Evolutionary conservation across 768 basidiomycete species (phyloP).

Genomic region (Cystobasidium ongulense): DNA sequence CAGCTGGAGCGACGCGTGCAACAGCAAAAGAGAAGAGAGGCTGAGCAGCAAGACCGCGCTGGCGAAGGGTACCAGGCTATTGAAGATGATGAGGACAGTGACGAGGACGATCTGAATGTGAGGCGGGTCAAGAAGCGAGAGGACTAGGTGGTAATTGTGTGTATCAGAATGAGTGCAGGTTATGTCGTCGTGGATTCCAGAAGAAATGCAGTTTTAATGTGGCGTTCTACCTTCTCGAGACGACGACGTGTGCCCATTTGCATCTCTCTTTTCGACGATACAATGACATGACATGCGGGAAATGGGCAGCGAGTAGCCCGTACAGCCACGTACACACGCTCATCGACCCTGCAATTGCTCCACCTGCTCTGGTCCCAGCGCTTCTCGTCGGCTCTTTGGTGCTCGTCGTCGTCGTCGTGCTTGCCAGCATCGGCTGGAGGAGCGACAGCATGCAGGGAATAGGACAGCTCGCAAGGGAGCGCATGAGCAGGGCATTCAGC

Average conservation of each 20-base stretch:
- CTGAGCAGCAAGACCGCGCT: neutral
- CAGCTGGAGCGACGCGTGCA: slow-evolving; percentile 14
- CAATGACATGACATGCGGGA: neutral
- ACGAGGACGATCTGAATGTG: neutral
- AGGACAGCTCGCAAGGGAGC: slow-evolving; percentile 7
- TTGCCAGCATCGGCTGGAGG: neutral
- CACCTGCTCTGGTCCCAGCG: neutral
- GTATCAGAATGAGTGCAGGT: neutral
- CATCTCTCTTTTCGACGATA: too few species aligned
- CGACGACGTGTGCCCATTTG: too few species aligned
- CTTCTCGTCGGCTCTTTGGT: neutral
- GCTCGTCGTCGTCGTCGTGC: neutral
- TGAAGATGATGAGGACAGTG: slow-evolving; percentile 22
- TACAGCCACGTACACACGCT: neutral
- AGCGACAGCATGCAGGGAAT: slow-evolving; percentile 26
- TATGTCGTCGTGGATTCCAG: neutral
- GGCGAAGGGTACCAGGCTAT: slow-evolving; percentile 8
- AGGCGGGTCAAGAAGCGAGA: neutral
- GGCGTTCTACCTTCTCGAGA: too few species aligned
- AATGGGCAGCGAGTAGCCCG: neutral
- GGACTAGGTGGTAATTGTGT: neutral
- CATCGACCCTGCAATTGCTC: neutral
- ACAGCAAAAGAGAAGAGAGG: neutral
- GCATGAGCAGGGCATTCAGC: neutral
- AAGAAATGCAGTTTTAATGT: neutral